Evolutionary conservation across 208 protist species (phyloP), one percentile per base, ranked within the genome.

Genomic region (Leishmania major): DNA sequence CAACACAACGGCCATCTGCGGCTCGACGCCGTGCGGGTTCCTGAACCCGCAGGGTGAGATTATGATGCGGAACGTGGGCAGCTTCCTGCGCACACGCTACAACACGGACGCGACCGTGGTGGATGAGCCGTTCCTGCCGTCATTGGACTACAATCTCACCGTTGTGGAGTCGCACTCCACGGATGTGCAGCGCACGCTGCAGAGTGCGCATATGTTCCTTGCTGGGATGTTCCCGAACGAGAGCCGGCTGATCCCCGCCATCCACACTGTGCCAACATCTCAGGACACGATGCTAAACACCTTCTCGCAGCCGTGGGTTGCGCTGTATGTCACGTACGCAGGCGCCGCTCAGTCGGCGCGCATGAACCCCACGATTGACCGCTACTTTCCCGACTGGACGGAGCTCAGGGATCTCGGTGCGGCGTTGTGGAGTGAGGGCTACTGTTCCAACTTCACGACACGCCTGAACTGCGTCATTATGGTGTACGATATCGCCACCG

Each of bases 161-260:
- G 55, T 88, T 64, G 83, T 90, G 64, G 86, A 88, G 78, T 83
- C 75, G 22, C 88, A 86, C 62, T 92, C 90, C 25, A 92, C 86
- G n/a, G 88, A 89, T 69, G 66, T 89, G 74, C 64, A 78, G 19
- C 90, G 90, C 78, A 92, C 87, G 43, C 67, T 92, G 82, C 89
- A 92, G 77, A 92, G 89, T 62, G 86, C 87, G 6, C 71, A 79
- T 19, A 75, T 81, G 43, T 78, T 92, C 31, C 75, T 92, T 19
- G 62, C 47, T 43, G 89, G 89, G 19, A 71, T 88, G 51, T 92
- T 90, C 79, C 80, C 80, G 31, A 72, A 31, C 31, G 35, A 74
- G 11, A 84, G 73, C 75, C 57, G 77, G 76, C 80, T 84, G 66
- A 85, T 86, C 64, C 89, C 91, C 31, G 91, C 81, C 45, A 83